Base-by-base conservation (phyloP, 352 stramenopile species). In the Phytophthora hibernalis region DNA sequence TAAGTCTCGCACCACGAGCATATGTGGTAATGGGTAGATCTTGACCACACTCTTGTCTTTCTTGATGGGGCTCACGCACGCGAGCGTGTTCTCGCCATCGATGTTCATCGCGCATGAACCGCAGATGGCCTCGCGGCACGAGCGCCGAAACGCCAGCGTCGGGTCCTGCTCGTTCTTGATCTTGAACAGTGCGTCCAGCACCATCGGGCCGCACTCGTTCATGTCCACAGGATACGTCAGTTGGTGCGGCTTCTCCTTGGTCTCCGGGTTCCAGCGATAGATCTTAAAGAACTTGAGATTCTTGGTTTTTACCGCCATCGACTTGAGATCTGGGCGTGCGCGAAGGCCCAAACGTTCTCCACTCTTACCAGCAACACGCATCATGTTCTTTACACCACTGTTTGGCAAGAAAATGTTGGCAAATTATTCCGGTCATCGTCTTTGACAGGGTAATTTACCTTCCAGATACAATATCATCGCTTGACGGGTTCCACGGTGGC, bases 101-200 rank as follows among this genome's bases (percentile, higher is more conserved):
- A 99, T 99, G 83, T 99, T 99, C 98, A 99, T 99, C 70, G 98
- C 97, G 72, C 98, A 99, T 18, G 95, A 99, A 61, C 98, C 98
- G 66, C 98, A 99, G 74, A 99, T 99, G 26, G 97, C 98, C 77
- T 99, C 98, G 61, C 98, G 96, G 78, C 98, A 99, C 28, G 96
- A 99, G 43, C 85, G 90, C 35, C 98, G 94, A 82, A 99, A 99
- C 44, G 98, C 99, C 20, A 99, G 82, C 33, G 97, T 99, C 5
- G 97, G 95, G 85, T 99, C 97, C 83, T 99, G 92, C 65, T 99
- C 97, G 72, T 98, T 98, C 87, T 99, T 99, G 70, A 99, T 99
- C 85, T 99, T 99, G 61, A 99, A 86, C 21, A 99, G 80, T n/a
- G 97, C 98, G 73, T 99, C 98, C 48, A 99, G 81, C 43, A 99